Evolutionary conservation across 1,284 basidiomycete species (phyloP), one percentile per base, ranked within the genome.

Genomic region (Sanghuangporus weigelae): DNA sequence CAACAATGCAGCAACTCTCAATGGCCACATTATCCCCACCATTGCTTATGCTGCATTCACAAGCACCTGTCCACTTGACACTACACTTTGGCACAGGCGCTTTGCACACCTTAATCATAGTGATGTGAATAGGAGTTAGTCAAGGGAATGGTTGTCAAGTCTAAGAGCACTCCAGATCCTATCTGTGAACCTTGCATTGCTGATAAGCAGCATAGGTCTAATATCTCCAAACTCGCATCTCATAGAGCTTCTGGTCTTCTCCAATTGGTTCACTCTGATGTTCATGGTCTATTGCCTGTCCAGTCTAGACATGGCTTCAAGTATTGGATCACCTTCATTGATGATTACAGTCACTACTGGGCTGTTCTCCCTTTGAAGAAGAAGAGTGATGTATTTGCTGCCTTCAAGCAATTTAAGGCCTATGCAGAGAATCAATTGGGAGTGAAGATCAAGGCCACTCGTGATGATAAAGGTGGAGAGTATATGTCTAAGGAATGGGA

Each of bases 401-500:
- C n/a, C 62, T 72, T 75, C 57, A 64, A 68, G 59, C 39, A 64
- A 11, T 74, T 67, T 62, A 63, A 69, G 26, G 66, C 65, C 2
- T 56, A 42, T 21, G 65, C 68, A 7, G 70, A 74, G 56, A 69
- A 64, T 36, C 59, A 66, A 19, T 67, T 68, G 11, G 69, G 68
- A 1, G 7, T n/a, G 14, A 67, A 63, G 40, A 53, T 71, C 46
- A 69, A 71, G 53, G 59, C 46, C 4, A 26, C 75, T 3, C 64
- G 71, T 1, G 65, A 69, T 38, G 72, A 77, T 66, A 71, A 73
- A 31, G 74, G 74, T 21, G 49, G 49, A 50, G 49, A 50, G 12
- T 50, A 26, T 14, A 26, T 50, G 49, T 70, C 69, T 2, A 72
- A 76, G 63, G 75, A 69, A 58, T 60, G 44, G 12, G 44, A 46